Base-by-base conservation (phyloP, 768 basidiomycete species). In the Suillus tomentosus region DNA sequence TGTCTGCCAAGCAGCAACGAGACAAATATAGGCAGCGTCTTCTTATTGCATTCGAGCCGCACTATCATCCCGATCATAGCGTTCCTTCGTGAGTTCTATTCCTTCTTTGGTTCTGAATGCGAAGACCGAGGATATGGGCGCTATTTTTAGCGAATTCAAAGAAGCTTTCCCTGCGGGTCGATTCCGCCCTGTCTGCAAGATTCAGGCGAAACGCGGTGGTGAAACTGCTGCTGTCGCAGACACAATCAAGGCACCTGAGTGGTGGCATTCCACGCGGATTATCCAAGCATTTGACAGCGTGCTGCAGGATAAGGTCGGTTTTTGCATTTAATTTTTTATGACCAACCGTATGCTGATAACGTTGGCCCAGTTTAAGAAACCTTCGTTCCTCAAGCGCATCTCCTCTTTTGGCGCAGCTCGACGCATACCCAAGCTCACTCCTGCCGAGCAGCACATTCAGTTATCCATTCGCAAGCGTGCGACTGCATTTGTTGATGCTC, bases 221-320 rank as follows among this genome's bases (percentile, higher is more conserved):
- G 87, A 94, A 42, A 87, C 88, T 37, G 82, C 92, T 50, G 87
- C 91, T 40, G 91, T 95, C 15, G 94, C 94, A 3, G 95, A 96
- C 71, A 89, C 91, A 68, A 91, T 96, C 72, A 91, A 92, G 71
- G 82, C 93, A 45, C 95, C 95, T 0, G 88, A 89, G 67, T 97
- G 95, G 95, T 97, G 95, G 95, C 89, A 94, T 70, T 92, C 91
- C 39, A 93, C 92, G 3, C 87, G 90, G 56, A 92, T 96, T 69
- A 91, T 97, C 61, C 89, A 91, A 69, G 95, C 94, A 14, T 95
- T 97, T 66, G 95, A 96, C 73, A 81, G 81, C 55, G 93, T 96
- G 43, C 81, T 97, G 62, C 87, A 90, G 67, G 92, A 96, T 71
- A 92, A 87, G 84, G 92, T 92, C 67, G 40, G 77, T 71, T 50